phyloP scores from a whole-genome alignment of 768 basidiomycete genomes.

The Dictyophora rubrovolvata region DNA sequence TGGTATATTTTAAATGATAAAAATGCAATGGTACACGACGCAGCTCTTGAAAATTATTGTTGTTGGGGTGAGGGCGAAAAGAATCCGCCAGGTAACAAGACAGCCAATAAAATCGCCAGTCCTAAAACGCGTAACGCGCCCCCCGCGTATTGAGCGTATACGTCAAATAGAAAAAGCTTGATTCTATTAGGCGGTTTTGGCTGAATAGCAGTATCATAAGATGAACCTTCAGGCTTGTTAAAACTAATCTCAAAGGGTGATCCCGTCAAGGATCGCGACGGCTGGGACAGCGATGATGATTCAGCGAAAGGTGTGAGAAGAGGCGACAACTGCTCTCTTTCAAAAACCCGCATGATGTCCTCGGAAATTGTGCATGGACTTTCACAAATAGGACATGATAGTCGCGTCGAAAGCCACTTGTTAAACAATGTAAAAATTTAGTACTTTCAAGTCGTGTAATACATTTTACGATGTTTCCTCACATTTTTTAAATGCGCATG shows the following conservation, averaged over 20 bases:
- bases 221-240: neutral
- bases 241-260: neutral
- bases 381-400: conserved; percentile 4
- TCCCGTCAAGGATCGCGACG: neutral
- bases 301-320: neutral
- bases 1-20: too few species aligned
- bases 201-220: neutral
- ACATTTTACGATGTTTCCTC: neutral
- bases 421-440: neutral
- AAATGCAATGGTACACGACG: too few species aligned
- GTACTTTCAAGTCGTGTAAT: too few species aligned
- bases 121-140: conserved; percentile 1
- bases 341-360: conserved; percentile 1
- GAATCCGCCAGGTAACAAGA: neutral
- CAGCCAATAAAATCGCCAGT: neutral
- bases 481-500: conserved; percentile 1
- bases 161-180: neutral
- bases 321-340: neutral
- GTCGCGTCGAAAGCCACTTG: conserved; percentile 3
- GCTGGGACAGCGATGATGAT: neutral
- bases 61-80: neutral
- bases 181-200: neutral
- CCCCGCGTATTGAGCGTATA: neutral
- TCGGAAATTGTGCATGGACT: neutral
- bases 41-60: neutral